Evolutionary conservation across 768 basidiomycete species (phyloP).

Genomic region (Trametes sanguinea): DNA sequence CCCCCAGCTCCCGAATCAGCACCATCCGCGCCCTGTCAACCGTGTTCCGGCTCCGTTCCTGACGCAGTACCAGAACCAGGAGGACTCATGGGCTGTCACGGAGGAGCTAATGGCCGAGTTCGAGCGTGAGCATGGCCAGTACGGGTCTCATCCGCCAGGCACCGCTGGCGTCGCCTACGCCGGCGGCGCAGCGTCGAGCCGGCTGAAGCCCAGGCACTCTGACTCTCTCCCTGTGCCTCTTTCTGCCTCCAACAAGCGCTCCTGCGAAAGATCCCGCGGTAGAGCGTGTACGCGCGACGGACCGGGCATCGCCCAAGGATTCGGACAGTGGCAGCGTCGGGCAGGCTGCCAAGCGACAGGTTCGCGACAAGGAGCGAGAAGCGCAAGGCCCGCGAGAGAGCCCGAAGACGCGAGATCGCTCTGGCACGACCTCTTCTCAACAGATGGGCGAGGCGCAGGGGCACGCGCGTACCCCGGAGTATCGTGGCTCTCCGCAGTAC

Average conservation of each 20-base stretch:
- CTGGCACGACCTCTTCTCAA: constrained; percentile 41
- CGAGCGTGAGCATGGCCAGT: constrained; percentile 68
- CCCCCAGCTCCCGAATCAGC: constrained; percentile 38
- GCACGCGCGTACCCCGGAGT: constrained; percentile 51
- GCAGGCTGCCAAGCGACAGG: constrained; percentile 25
- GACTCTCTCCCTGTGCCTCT: constrained; percentile 37
- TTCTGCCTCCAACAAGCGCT: constrained; percentile 39
- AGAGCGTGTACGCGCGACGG: constrained; percentile 55
- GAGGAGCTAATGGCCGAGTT: constrained; percentile 71
- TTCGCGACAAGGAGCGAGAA: constrained; percentile 25
- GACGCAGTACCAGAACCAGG: constrained; percentile 52
- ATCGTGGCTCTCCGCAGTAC: constrained; percentile 39
- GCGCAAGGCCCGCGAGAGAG: constrained; percentile 40
- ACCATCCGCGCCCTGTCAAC: constrained; percentile 66
- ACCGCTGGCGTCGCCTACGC: constrained; percentile 49
- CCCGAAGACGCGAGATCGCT: constrained; percentile 36
- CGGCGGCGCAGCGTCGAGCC: constrained; percentile 45
- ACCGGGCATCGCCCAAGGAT: constrained; percentile 59
- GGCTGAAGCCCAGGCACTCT: constrained; percentile 31
- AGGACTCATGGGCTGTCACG: constrained; percentile 67
- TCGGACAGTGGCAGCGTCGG: constrained; percentile 38
- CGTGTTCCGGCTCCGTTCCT: constrained; percentile 60
- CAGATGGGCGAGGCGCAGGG: constrained; percentile 29
- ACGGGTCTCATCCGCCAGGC: constrained; percentile 41
- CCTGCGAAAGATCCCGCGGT: constrained; percentile 46